phyloP scores from a whole-genome alignment of 2,329 filamentous ascomycete species.

The Lecanosticta acicola region DNA sequence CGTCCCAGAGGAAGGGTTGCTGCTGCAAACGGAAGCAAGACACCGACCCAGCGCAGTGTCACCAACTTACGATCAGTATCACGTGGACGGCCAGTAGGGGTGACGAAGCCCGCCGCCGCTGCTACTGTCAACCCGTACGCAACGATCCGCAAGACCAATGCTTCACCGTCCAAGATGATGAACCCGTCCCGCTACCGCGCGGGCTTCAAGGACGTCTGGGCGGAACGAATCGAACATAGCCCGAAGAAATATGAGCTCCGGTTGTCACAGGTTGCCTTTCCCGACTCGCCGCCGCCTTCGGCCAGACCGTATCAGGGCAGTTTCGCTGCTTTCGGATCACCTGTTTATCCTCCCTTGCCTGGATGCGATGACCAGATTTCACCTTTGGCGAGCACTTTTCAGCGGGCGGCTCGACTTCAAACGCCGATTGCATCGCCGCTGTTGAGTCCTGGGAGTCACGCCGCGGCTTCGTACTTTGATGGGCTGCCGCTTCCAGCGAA shows the following conservation, averaged over 20 bases:
- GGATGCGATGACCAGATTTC: slow-evolving; percentile 28
- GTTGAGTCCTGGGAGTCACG: slow-evolving; percentile 19
- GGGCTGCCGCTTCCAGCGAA: slow-evolving; percentile 14
- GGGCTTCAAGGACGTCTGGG: slow-evolving; percentile 47
- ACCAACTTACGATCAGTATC: slow-evolving; percentile 29
- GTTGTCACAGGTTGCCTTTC: slow-evolving; percentile 36
- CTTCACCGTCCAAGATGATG: slow-evolving; percentile 48
- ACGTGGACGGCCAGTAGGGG: slow-evolving; percentile 29
- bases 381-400: slow-evolving; percentile 29
- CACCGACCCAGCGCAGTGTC: slow-evolving; percentile 22
- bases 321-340: slow-evolving; percentile 31
- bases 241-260: slow-evolving; percentile 48
- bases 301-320: slow-evolving; percentile 37
- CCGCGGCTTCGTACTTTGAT: slow-evolving; percentile 21
- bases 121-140: slow-evolving; percentile 20
- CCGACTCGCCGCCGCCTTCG: slow-evolving; percentile 44
- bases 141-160: slow-evolving; percentile 29
- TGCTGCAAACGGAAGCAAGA: slow-evolving; percentile 30
- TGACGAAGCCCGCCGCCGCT: slow-evolving; percentile 26
- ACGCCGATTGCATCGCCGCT: slow-evolving; percentile 28
- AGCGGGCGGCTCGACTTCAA: slow-evolving; percentile 27
- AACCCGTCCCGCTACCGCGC: slow-evolving; percentile 45
- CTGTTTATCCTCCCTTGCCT: slow-evolving; percentile 17
- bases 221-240: slow-evolving; percentile 43
- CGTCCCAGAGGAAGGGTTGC: slow-evolving; percentile 22